These are phyloP conservation scores for Colletotrichum abscissum DNA, from an alignment of 2,329 filamentous ascomycete genomes.

Conservation along the genomic window DNA sequence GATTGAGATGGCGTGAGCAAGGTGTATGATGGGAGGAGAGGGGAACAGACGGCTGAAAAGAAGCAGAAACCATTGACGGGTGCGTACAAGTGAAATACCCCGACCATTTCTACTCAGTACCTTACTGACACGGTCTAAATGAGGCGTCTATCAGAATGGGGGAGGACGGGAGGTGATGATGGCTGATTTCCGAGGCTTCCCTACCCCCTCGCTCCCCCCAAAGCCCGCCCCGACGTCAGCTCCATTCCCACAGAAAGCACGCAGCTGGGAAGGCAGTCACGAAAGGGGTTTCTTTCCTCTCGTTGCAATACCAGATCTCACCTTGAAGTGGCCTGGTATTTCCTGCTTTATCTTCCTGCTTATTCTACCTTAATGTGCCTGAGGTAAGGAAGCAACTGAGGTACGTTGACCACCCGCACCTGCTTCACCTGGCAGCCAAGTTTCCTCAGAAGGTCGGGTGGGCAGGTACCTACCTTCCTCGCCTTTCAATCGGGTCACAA, in stretches of 20 bases:
- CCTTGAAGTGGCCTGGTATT: not conserved
- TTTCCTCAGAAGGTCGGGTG: not conserved
- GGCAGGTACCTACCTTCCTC: not conserved
- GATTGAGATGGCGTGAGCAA: not conserved
- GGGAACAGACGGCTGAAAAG: not conserved
- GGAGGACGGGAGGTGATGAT: not conserved
- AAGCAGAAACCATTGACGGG: not conserved
- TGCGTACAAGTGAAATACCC: not conserved
- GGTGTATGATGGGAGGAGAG: not conserved
- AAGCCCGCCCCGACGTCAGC: not conserved
- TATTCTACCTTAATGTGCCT: not conserved
- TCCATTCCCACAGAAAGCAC: not conserved
- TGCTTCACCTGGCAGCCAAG: not conserved
- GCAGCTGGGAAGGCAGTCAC: not conserved
- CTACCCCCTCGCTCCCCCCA: not conserved
- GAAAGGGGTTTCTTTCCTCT: not conserved
- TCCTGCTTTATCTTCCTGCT: not conserved
- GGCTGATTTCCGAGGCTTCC: not conserved
- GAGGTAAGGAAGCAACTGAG: too few species aligned
- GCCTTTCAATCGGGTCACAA: not conserved
- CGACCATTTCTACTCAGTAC: too few species aligned
- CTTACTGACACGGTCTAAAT: not conserved
- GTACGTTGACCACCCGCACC: too few species aligned
- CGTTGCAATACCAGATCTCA: not conserved
- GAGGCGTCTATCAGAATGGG: slow-evolving; percentile 12